Percentiles rank a stretch among this genome's conserved stretches.
Conservation (phyloP, 495 filamentous ascomycete genomes). For the Umbilicaria muhlenbergii region DNA sequence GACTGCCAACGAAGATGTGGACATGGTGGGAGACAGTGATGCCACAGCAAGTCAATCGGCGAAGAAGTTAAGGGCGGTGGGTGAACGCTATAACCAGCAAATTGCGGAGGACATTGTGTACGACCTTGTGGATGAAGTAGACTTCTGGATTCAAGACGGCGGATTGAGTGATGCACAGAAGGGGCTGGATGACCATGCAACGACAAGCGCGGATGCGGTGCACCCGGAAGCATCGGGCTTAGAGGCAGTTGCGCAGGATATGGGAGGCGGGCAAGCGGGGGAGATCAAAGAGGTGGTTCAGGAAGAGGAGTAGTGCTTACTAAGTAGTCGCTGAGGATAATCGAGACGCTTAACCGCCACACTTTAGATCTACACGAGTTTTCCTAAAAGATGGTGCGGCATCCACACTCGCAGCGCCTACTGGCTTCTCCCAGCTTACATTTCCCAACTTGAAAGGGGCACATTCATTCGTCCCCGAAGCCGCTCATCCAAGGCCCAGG, state of each 20-base stretch:
- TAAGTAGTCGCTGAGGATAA: no score
- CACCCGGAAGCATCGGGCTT: constrained; percentile 2
- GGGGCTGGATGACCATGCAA: constrained; percentile 1
- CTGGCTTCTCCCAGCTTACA: neutral
- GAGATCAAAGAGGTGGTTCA: constrained; percentile 12
- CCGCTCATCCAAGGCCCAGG: constrained; percentile 16
- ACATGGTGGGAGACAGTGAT: constrained; percentile 26
- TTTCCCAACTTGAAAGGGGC: neutral
- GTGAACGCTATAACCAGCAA: constrained; percentile 81
- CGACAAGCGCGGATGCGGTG: constrained; percentile 1
- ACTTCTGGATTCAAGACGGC: constrained; percentile 12
- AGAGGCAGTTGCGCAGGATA: constrained; percentile 1
- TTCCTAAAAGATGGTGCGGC: neutral
- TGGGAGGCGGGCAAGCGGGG: neutral
- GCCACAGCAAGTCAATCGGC: constrained; percentile 3
- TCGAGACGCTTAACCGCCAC: no score
- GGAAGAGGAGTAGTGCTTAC: constrained; percentile 1
- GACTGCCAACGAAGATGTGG: constrained; percentile 27
- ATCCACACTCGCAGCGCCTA: no score
- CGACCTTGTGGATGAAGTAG: constrained; percentile 28
- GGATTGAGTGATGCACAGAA: constrained; percentile 3
- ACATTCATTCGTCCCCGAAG: neutral
- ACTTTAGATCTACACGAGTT: neutral
- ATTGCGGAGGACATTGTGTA: constrained; percentile 89
- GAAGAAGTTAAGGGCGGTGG: constrained; percentile 36